Conservation (phyloP, 2,329 filamentous ascomycete species). For the Microsporum canis region DNA sequence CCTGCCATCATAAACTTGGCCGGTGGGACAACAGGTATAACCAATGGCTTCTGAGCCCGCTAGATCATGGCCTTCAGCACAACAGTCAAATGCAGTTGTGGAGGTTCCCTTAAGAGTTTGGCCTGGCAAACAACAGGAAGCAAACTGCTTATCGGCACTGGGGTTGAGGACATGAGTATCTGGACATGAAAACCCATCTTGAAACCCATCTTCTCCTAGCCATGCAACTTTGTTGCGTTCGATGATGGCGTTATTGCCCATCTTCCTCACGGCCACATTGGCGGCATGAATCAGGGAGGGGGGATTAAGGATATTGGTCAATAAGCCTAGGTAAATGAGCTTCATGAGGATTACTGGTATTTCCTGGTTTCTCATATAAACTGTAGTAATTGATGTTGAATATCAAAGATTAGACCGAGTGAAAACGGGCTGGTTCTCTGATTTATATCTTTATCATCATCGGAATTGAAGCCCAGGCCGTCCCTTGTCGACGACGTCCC, state of each 20-base stretch:
- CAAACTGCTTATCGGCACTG: background rate
- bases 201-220: background rate
- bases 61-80: conserved; percentile 3
- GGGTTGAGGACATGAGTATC: background rate
- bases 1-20: background rate
- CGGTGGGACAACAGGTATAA: conserved; percentile 4
- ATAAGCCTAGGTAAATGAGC: background rate
- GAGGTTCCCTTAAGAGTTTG: background rate
- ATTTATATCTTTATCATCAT: background rate
- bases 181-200: conserved; percentile 1
- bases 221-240: background rate
- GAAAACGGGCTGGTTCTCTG: background rate
- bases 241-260: background rate
- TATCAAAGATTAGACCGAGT: background rate
- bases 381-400: background rate
- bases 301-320: background rate
- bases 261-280: conserved; percentile 1
- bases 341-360: background rate
- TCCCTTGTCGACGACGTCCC: background rate
- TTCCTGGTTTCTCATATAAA: background rate
- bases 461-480: background rate
- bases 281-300: background rate
- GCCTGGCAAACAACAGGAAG: conserved; percentile 2
- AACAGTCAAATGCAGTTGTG: conserved; percentile 1
- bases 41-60: background rate